Percentiles rank a stretch among this genome's conserved stretches.
Evolutionary conservation across 768 basidiomycete species (phyloP).

Genomic region (Psilocybe sp.): DNA sequence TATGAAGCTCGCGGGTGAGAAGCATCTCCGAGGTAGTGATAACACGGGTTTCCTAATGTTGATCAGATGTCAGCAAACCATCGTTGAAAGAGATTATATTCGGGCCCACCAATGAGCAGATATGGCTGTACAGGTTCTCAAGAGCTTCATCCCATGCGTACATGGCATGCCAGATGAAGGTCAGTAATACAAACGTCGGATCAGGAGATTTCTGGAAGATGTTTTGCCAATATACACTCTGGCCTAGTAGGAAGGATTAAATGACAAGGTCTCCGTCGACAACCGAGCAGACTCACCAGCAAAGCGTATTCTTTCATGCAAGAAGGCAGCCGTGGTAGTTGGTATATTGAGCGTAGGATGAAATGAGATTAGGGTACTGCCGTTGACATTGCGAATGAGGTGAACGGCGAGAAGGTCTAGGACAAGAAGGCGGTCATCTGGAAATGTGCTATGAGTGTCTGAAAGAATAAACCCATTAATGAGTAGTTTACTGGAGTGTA

Average conservation of each 20-base stretch:
- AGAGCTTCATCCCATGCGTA: slow-evolving; percentile 64
- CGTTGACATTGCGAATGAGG: slow-evolving; percentile 39
- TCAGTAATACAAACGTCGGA: slow-evolving; percentile 53
- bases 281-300: slow-evolving; percentile 28
- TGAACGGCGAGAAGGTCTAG: slow-evolving; percentile 49
- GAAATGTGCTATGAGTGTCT: not conserved
- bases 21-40: slow-evolving; percentile 38
- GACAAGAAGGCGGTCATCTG: slow-evolving; percentile 32
- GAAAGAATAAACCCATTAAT: not conserved
- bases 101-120: slow-evolving; percentile 42
- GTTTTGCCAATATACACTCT: slow-evolving; percentile 47
- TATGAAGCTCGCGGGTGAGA: slow-evolving; percentile 39
- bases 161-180: slow-evolving; percentile 56
- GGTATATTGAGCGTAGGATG: slow-evolving; percentile 38
- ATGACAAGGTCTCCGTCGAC: not conserved
- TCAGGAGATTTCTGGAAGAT: slow-evolving; percentile 41
- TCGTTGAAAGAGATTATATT: not conserved
- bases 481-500: slow-evolving; percentile 28
- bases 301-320: slow-evolving; percentile 47
- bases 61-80: not conserved
- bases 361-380: slow-evolving; percentile 50
- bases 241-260: slow-evolving; percentile 18
- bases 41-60: slow-evolving; percentile 44
- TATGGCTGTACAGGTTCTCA: slow-evolving; percentile 49
- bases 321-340: slow-evolving; percentile 37